A percentile compares a stretch with the other conserved stretches of the same genome.
These are phyloP conservation scores for Ceratorhiza oryzae-sativae DNA, from an alignment of 1,284 basidiomycete species.

Conservation along the genomic window DNA sequence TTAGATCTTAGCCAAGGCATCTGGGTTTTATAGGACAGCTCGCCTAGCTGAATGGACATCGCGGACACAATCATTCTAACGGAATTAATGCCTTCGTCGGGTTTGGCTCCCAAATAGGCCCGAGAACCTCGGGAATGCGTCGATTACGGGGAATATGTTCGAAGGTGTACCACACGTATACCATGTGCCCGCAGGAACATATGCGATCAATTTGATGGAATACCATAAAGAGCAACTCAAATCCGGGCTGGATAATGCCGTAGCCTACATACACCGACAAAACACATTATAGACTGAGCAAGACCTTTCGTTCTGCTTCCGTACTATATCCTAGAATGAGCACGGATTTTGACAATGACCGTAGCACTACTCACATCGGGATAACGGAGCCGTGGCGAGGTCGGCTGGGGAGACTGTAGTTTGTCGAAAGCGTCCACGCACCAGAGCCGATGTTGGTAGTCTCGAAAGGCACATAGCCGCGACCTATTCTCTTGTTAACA, in stretches of 20 bases:
- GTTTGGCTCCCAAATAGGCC: neutral
- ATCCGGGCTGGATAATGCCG: no score
- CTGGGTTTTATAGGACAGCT: neutral
- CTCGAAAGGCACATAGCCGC: slow-evolving; percentile 27
- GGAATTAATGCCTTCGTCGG: neutral
- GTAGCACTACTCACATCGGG: slow-evolving; percentile 3
- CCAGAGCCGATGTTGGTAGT: slow-evolving; percentile 31
- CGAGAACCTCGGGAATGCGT: slow-evolving; percentile 8
- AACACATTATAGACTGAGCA: slow-evolving; percentile 10
- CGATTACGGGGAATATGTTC: neutral
- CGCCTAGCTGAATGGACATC: no score
- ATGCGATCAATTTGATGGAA: no score
- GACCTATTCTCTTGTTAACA: slow-evolving; percentile 1
- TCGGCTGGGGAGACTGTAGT: slow-evolving; percentile 12
- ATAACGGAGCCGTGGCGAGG: slow-evolving; percentile 34
- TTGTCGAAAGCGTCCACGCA: slow-evolving; percentile 20
- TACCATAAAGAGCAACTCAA: no score
- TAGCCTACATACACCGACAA: no score
- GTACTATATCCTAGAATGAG: neutral
- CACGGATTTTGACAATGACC: neutral
- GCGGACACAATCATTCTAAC: slow-evolving; percentile 16
- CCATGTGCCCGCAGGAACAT: neutral
- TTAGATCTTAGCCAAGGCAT: neutral
- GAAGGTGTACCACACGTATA: no score
- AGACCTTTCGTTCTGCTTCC: slow-evolving; percentile 17